Evolutionary conservation across 2,329 filamentous ascomycete genomes (phyloP).

Genomic region (Neofusicoccum laricinum): DNA sequence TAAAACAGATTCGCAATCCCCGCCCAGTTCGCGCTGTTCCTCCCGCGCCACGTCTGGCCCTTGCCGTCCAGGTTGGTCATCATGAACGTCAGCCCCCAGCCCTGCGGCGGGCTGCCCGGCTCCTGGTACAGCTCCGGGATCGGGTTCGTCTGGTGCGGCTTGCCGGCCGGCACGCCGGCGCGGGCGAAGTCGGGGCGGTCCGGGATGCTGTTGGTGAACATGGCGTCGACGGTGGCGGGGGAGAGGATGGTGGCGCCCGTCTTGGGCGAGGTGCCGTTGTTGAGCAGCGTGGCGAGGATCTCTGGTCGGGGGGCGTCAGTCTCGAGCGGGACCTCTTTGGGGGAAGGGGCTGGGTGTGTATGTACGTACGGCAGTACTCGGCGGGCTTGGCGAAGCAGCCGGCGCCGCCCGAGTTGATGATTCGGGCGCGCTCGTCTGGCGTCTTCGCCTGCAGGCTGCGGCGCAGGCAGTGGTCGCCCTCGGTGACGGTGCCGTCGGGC

Average conservation of each 20-base stretch:
- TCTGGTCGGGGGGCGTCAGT: constrained; percentile 46
- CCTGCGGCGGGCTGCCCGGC: constrained; percentile 53
- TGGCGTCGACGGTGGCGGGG: constrained; percentile 57
- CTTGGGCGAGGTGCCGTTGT: constrained; percentile 59
- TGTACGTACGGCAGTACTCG: constrained; percentile 56
- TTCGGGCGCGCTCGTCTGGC: constrained; percentile 40
- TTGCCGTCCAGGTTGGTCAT: constrained; percentile 35
- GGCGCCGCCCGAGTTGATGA: constrained; percentile 61
- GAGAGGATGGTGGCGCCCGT: constrained; percentile 56
- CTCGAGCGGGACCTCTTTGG: constrained; percentile 16
- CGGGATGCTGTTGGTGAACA: constrained; percentile 64
- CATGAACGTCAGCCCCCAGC: constrained; percentile 63
- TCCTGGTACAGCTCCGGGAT: constrained; percentile 51
- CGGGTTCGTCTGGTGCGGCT: constrained; percentile 49
- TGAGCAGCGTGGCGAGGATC: constrained; percentile 61
- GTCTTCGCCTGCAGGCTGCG: constrained; percentile 45
- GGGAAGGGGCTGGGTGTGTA: constrained; percentile 19
- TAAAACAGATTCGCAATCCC: constrained; percentile 61
- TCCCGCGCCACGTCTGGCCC: constrained; percentile 4
- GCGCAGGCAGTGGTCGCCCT: constrained; percentile 52
- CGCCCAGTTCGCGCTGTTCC: constrained; percentile 56
- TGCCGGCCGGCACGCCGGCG: constrained; percentile 43
- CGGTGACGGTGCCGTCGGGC: constrained; percentile 36
- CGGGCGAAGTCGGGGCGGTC: constrained; percentile 53
- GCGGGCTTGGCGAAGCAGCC: constrained; percentile 58